Conservation (phyloP, 2,329 filamentous ascomycete genomes). For the Furcasterigmium sp. region DNA sequence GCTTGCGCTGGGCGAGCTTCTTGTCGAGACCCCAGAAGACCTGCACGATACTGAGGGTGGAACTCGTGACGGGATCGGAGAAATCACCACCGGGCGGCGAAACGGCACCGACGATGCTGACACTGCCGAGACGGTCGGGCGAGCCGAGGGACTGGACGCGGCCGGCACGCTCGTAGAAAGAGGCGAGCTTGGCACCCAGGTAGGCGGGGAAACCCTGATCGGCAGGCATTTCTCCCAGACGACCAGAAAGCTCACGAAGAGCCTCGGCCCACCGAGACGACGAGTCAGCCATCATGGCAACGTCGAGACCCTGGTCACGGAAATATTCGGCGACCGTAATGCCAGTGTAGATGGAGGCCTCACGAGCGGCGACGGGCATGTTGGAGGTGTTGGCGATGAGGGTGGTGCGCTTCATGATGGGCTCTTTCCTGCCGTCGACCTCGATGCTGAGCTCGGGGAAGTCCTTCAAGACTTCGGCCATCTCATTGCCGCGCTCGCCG, state of each 20-base stretch:
- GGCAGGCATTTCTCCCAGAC: slow-evolving; percentile 98
- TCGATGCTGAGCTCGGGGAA: slow-evolving; percentile 97
- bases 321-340: slow-evolving; percentile 97
- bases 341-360: slow-evolving; percentile 97
- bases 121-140: slow-evolving; percentile 82
- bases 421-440: slow-evolving; percentile 88
- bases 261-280: slow-evolving; percentile 98
- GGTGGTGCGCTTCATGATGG: slow-evolving; percentile 99
- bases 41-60: slow-evolving; percentile 94
- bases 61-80: slow-evolving; percentile 92
- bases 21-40: slow-evolving; percentile 99
- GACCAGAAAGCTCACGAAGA: slow-evolving; percentile 96
- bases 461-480: slow-evolving; percentile 99
- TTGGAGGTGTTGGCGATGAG: slow-evolving; percentile 99
- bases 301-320: slow-evolving; percentile 91
- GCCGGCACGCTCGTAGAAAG: slow-evolving; percentile 98
- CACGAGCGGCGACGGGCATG: slow-evolving; percentile 97
- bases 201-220: slow-evolving; percentile 99
- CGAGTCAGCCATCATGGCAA: slow-evolving; percentile 99
- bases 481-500: slow-evolving; percentile 96
- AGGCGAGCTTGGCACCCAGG: slow-evolving; percentile 91
- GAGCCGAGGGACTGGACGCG: slow-evolving; percentile 81
- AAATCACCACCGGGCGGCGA: slow-evolving; percentile 98
- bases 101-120: slow-evolving; percentile 96
- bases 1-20: slow-evolving; percentile 97